Percentiles rank a stretch among this genome's conserved stretches.
Conservation (phyloP, 1,139 yeast species). For the Debaryomyces coudertii region DNA sequence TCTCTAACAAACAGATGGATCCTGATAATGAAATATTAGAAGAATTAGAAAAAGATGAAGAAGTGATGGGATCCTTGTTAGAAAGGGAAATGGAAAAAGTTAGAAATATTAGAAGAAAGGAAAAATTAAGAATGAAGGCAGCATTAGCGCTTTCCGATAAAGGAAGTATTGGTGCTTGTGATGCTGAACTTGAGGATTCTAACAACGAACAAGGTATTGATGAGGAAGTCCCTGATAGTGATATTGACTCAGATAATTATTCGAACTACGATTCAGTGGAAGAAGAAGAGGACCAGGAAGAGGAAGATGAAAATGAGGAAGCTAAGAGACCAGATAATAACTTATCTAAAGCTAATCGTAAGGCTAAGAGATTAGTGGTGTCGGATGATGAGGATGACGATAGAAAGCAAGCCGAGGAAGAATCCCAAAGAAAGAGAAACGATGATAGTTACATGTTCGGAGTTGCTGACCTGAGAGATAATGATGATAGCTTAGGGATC, state of each 20-base stretch:
- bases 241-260: slow-evolving; percentile 22
- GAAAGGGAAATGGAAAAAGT: slow-evolving; percentile 65
- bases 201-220: slow-evolving; percentile 22
- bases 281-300: slow-evolving; percentile 17
- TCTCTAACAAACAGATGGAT: slow-evolving; percentile 25
- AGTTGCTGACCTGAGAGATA: slow-evolving; percentile 15
- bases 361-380: slow-evolving; percentile 13
- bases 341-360: slow-evolving; percentile 13
- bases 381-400: slow-evolving; percentile 21
- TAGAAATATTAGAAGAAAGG: slow-evolving; percentile 54
- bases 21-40: slow-evolving; percentile 36
- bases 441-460: slow-evolving; percentile 47
- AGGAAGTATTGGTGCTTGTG: slow-evolving; percentile 19
- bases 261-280: slow-evolving; percentile 24
- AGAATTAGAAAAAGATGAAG: slow-evolving; percentile 46
- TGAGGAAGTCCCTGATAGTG: slow-evolving; percentile 28
- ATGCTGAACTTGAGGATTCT: slow-evolving; percentile 15
- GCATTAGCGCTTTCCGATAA: slow-evolving; percentile 32
- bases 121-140: slow-evolving; percentile 45
- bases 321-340: background rate
- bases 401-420: slow-evolving; percentile 13
- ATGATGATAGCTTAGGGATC: slow-evolving; percentile 11
- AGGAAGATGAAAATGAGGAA: slow-evolving; percentile 9
- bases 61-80: slow-evolving; percentile 51
- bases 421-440: slow-evolving; percentile 23